These are phyloP conservation scores for Ochromonas danica DNA, from an alignment of 108 stramenopile species.

Conservation along the genomic window DNA sequence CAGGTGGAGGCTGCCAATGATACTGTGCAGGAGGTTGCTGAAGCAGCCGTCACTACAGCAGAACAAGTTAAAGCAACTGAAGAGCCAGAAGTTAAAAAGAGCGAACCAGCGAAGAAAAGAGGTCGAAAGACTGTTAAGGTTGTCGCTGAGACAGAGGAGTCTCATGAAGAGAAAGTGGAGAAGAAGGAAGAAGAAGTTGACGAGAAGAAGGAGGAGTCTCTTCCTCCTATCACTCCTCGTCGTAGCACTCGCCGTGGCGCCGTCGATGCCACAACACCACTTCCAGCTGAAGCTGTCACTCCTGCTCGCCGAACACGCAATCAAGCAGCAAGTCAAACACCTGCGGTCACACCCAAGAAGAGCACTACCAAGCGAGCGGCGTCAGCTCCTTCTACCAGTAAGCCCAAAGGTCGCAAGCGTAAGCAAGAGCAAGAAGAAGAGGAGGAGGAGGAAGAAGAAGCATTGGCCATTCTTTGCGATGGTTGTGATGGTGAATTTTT, in stretches of 20 bases:
- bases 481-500: constrained; percentile 24
- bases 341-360: not conserved
- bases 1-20: not conserved
- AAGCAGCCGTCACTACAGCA: not conserved
- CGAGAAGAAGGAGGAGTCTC: too few relatives aligned
- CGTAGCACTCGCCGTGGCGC: too few relatives aligned
- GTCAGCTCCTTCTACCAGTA: too few relatives aligned
- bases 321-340: not conserved
- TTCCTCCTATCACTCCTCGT: too few relatives aligned
- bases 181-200: too few relatives aligned
- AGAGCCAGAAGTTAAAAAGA: too few relatives aligned
- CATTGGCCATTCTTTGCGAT: constrained; percentile 7
- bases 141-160: too few relatives aligned
- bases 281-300: not conserved
- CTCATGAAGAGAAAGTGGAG: not conserved
- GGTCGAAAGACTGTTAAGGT: too few relatives aligned
- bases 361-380: not conserved
- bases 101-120: too few relatives aligned
- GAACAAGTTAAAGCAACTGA: too few relatives aligned
- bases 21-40: not conserved
- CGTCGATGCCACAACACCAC: not conserved
- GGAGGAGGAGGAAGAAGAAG: constrained; percentile 23
- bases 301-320: not conserved
- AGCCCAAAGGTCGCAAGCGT: too few relatives aligned
- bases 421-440: too few relatives aligned